Conservation (phyloP, 2,329 filamentous ascomycete genomes). For the Sphaerulina vaccinii region DNA sequence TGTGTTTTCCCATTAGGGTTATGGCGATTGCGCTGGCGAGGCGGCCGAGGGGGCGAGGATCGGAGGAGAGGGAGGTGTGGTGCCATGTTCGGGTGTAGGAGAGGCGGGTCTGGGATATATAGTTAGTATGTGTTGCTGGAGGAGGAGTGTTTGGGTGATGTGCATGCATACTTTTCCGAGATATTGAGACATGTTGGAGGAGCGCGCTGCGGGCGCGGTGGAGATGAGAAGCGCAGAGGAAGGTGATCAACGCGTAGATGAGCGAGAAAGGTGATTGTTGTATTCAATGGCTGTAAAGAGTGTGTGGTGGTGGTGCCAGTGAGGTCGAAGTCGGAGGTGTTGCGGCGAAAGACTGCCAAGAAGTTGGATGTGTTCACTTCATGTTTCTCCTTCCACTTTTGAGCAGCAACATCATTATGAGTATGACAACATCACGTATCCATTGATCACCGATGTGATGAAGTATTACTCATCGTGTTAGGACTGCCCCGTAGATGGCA, state of each 20-base stretch:
- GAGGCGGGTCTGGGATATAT: constrained; percentile 66
- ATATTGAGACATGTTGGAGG: background rate
- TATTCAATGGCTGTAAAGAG: background rate
- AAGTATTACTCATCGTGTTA: too few relatives aligned
- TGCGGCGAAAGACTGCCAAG: constrained; percentile 6
- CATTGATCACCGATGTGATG: too few relatives aligned
- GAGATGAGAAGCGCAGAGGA: background rate
- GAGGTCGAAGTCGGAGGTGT: constrained; percentile 1
- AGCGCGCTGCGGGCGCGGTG: background rate
- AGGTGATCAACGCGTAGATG: background rate
- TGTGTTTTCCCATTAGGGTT: constrained; percentile 96
- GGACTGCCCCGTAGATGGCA: too few relatives aligned
- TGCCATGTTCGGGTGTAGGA: constrained; percentile 98
- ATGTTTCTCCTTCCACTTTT: background rate
- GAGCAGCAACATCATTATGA: too few relatives aligned
- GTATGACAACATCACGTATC: too few relatives aligned
- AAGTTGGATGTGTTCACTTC: background rate
- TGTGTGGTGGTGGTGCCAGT: background rate
- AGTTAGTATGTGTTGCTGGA: background rate
- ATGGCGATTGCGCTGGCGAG: constrained; percentile 84
- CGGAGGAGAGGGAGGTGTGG: constrained; percentile 70
- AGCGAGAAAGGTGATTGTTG: background rate
- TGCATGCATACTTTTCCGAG: background rate
- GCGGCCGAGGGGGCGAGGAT: constrained; percentile 77
- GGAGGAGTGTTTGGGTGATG: too few relatives aligned